Evolutionary conservation across 2,329 filamentous ascomycete genomes (phyloP).

Genomic region (Hypoxylon sp.): DNA sequence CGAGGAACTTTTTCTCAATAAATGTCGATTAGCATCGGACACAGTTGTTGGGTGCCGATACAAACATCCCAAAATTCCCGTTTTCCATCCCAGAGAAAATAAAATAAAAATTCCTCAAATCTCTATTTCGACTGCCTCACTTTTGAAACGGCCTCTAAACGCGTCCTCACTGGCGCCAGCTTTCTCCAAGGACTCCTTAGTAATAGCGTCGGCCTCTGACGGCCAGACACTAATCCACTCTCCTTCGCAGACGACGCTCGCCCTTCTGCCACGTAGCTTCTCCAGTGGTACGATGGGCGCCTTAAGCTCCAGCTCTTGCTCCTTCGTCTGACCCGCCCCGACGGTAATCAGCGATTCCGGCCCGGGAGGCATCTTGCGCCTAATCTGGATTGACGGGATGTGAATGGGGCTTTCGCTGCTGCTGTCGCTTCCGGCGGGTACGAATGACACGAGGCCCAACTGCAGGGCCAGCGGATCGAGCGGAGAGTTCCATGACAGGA

Average conservation of each 20-base stretch:
- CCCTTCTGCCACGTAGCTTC: slow-evolving; percentile 51
- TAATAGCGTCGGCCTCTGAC: slow-evolving; percentile 46
- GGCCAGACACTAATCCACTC: slow-evolving; percentile 59
- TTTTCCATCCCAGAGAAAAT: background rate
- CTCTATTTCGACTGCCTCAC: slow-evolving; percentile 47
- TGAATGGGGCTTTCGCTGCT: slow-evolving; percentile 52
- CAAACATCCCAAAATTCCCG: slow-evolving; percentile 1
- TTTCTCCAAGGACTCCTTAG: slow-evolving; percentile 42
- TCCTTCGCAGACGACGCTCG: slow-evolving; percentile 56
- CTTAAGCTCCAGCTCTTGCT: slow-evolving; percentile 57
- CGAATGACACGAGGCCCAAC: slow-evolving; percentile 60
- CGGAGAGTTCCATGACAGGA: slow-evolving; percentile 63
- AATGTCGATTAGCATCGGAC: background rate
- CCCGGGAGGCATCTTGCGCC: slow-evolving; percentile 60
- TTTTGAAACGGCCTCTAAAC: slow-evolving; percentile 48
- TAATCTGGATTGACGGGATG: slow-evolving; percentile 57
- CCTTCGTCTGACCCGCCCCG: slow-evolving; percentile 55
- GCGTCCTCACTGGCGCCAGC: slow-evolving; percentile 45
- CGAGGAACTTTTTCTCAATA: slow-evolving; percentile 2
- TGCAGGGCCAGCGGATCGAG: slow-evolving; percentile 60
- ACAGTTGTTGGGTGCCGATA: slow-evolving; percentile 14
- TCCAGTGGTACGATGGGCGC: slow-evolving; percentile 56
- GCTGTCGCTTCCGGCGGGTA: slow-evolving; percentile 52
- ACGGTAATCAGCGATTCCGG: slow-evolving; percentile 59
- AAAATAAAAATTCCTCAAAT: slow-evolving; percentile 31